phyloP scores from a whole-genome alignment of 257 asterid species.

The Fraxinus pennsylvanica region DNA sequence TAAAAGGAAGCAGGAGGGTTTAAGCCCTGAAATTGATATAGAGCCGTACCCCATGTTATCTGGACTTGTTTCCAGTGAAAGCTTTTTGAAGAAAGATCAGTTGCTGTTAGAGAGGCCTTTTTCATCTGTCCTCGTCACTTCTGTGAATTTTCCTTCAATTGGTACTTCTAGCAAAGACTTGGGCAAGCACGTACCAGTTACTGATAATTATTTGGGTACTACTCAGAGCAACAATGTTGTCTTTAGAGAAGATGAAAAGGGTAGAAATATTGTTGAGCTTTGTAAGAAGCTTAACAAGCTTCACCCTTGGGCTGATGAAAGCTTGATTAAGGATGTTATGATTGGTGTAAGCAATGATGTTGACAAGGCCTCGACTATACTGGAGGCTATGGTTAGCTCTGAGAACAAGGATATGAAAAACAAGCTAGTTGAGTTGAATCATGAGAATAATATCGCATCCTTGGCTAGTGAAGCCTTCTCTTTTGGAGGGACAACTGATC shows the following conservation, averaged over 20 bases:
- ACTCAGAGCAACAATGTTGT: neutral
- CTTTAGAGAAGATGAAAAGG: neutral
- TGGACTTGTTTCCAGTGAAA: constrained; percentile 25
- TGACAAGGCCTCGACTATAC: constrained; percentile 48
- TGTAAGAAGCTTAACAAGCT: constrained; percentile 45
- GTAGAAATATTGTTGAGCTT: constrained; percentile 21
- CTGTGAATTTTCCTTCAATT: constrained; percentile 38
- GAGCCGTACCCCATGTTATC: constrained; percentile 69
- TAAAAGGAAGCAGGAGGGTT: constrained; percentile 41
- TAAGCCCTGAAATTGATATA: constrained; percentile 34
- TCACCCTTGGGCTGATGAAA: constrained; percentile 70
- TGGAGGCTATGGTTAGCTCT: constrained; percentile 45
- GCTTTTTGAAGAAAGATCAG: constrained; percentile 23
- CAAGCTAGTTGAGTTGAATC: constrained; percentile 4
- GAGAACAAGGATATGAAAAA: constrained; percentile 31
- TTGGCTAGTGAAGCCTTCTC: constrained; percentile 24
- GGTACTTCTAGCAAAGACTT: constrained; percentile 21
- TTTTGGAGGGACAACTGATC: constrained; percentile 20
- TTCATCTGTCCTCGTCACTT: constrained; percentile 49
- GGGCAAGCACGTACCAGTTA: constrained; percentile 27
- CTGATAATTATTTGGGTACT: constrained; percentile 20
- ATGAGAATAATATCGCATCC: constrained; percentile 22
- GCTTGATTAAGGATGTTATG: constrained; percentile 75
- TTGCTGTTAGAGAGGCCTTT: constrained; percentile 51
- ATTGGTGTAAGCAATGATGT: constrained; percentile 55